These are phyloP conservation scores for Diaporthe vaccinii DNA, from an alignment of 2,329 filamentous ascomycete species.

Conservation along the genomic window DNA sequence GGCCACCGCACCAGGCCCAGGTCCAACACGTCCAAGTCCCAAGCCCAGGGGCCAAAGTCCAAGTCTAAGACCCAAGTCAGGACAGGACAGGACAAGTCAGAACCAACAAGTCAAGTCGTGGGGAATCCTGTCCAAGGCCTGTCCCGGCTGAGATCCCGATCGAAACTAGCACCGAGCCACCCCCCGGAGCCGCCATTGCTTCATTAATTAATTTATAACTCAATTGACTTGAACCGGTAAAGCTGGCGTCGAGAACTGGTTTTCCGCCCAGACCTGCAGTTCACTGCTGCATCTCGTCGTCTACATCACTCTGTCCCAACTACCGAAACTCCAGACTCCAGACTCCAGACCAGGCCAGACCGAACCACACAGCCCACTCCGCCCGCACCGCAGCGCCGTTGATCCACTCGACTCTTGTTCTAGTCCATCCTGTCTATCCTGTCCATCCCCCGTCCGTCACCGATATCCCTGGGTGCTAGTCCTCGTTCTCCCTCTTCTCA, in stretches of 20 bases:
- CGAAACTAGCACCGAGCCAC: conserved; percentile 30
- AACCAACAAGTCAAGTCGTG: background rate
- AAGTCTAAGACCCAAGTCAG: background rate
- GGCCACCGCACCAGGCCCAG: background rate
- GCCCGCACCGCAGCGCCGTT: conserved; percentile 10
- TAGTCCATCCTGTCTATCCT: background rate
- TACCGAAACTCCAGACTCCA: background rate
- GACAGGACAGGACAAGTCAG: background rate
- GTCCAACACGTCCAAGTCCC: background rate
- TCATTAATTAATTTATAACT: conserved; percentile 30
- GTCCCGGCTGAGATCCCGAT: conserved; percentile 22
- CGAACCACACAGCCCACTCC: conserved; percentile 5
- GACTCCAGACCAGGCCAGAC: conserved; percentile 24
- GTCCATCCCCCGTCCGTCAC: conserved; percentile 15
- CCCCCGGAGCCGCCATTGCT: conserved; percentile 29
- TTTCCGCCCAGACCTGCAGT: conserved; percentile 24
- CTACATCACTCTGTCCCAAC: conserved; percentile 8
- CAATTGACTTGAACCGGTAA: conserved; percentile 24
- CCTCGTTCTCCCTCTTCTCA: conserved; percentile 12
- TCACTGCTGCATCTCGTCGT: conserved; percentile 14
- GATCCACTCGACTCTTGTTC: conserved; percentile 16
- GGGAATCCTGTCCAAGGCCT: conserved; percentile 10
- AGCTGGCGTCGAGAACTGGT: conserved; percentile 27
- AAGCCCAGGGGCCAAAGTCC: background rate
- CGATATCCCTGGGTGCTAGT: conserved; percentile 27